Conservation (phyloP, 805 yeast species). For the Teunomyces pallodes region DNA sequence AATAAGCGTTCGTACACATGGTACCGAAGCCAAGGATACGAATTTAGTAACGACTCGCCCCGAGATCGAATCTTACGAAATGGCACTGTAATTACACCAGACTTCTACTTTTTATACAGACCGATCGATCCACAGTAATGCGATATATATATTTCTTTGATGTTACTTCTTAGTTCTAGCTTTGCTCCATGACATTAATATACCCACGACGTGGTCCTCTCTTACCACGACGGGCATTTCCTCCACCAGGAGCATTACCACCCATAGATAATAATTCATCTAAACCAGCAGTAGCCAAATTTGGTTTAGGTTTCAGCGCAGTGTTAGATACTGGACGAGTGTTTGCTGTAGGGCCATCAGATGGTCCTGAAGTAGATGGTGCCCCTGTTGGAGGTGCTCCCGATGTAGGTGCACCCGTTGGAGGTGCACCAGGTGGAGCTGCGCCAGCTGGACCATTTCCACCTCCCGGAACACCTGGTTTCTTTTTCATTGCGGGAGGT, state of each 20-base stretch:
- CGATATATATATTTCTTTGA: background rate
- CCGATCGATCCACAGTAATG: background rate
- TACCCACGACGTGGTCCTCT: slow-evolving; percentile 44
- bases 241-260: slow-evolving; percentile 16
- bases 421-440: slow-evolving; percentile 10
- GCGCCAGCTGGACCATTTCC: slow-evolving; percentile 3
- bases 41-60: slow-evolving; percentile 42
- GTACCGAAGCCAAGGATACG: slow-evolving; percentile 43
- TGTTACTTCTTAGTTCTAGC: background rate
- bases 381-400: slow-evolving; percentile 12
- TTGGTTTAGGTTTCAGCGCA: slow-evolving; percentile 11
- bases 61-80: slow-evolving; percentile 37
- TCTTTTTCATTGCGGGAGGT: slow-evolving; percentile 46
- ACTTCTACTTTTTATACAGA: slow-evolving; percentile 33
- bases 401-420: slow-evolving; percentile 7
- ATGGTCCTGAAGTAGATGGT: slow-evolving; percentile 11
- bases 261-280: slow-evolving; percentile 39
- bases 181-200: slow-evolving; percentile 57
- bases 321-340: slow-evolving; percentile 8
- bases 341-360: slow-evolving; percentile 1
- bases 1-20: slow-evolving; percentile 43
- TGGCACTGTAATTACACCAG: slow-evolving; percentile 42
- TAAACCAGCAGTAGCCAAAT: slow-evolving; percentile 39
- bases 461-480: slow-evolving; percentile 11
- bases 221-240: slow-evolving; percentile 22